Percentiles rank a stretch among this genome's conserved stretches.
phyloP scores from a whole-genome alignment of 208 protist species.

The Acanthamoeba lenticulata region DNA sequence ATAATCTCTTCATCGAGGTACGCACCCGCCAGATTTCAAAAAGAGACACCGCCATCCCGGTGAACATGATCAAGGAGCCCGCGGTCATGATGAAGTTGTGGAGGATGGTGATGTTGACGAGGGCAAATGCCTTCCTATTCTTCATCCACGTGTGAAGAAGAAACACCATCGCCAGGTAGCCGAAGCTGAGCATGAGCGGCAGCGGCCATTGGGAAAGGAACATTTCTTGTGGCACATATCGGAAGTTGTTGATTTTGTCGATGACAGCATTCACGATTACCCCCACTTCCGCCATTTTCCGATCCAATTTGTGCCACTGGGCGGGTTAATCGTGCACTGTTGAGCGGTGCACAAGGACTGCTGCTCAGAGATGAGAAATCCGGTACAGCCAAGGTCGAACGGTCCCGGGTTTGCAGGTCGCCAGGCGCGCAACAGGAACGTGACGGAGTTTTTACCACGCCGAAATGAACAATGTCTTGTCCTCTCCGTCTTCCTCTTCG shows the following conservation, averaged over 20 bases:
- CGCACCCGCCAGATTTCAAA: slow-evolving; percentile 24
- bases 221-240: slow-evolving; percentile 58
- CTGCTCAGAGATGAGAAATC: background rate
- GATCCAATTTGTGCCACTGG: background rate
- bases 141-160: slow-evolving; percentile 35
- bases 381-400: too few relatives aligned
- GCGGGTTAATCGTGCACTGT: background rate
- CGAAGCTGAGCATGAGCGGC: slow-evolving; percentile 26
- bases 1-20: background rate
- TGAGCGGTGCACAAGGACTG: too few relatives aligned
- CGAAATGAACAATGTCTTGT: too few relatives aligned
- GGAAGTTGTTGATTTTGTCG: slow-evolving; percentile 66
- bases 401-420: too few relatives aligned
- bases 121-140: slow-evolving; percentile 5
- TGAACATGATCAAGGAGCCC: slow-evolving; percentile 34
- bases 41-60: slow-evolving; percentile 50
- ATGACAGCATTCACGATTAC: background rate
- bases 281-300: background rate
- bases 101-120: slow-evolving; percentile 1
- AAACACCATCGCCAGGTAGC: slow-evolving; percentile 17
- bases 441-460: too few relatives aligned
- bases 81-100: slow-evolving; percentile 65
- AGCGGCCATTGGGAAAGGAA: background rate
- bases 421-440: too few relatives aligned
- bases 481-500: too few relatives aligned